Evolutionary conservation across 2,329 filamentous ascomycete genomes (phyloP).

Genomic region (Talaromyces albobiverticillius): DNA sequence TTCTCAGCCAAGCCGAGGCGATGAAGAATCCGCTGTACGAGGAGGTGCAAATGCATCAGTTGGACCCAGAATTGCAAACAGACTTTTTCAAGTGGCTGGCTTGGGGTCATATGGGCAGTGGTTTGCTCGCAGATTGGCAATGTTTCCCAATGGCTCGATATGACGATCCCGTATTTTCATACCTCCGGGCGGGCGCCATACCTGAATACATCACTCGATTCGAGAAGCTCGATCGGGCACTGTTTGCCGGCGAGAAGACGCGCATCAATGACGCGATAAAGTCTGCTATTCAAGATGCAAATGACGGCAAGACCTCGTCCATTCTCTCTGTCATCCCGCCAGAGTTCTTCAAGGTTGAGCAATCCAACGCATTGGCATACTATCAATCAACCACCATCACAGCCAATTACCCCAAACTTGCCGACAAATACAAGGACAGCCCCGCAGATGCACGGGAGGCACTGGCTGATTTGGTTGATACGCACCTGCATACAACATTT

Average conservation of each 20-base stretch:
- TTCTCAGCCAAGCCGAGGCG: constrained; percentile 76
- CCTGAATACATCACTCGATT: constrained; percentile 68
- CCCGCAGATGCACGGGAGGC: constrained; percentile 60
- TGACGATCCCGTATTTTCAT: constrained; percentile 68
- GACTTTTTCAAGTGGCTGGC: constrained; percentile 85
- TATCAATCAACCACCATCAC: constrained; percentile 66
- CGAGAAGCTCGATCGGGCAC: constrained; percentile 65
- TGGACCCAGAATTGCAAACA: constrained; percentile 61
- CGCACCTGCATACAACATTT: constrained; percentile 82
- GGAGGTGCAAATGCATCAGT: constrained; percentile 54
- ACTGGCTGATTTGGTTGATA: constrained; percentile 74
- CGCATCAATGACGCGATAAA: constrained; percentile 64
- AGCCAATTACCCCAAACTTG: constrained; percentile 65
- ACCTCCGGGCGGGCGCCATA: constrained; percentile 73
- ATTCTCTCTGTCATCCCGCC: constrained; percentile 62
- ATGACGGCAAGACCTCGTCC: constrained; percentile 57
- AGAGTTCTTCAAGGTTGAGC: constrained; percentile 64
- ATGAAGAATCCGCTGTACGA: constrained; percentile 77
- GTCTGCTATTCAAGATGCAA: constrained; percentile 38
- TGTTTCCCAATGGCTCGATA: constrained; percentile 78
- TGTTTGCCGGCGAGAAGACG: constrained; percentile 69
- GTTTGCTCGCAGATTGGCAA: constrained; percentile 74
- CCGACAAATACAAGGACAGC: constrained; percentile 57
- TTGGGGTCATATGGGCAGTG: constrained; percentile 87
- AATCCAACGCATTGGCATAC: constrained; percentile 69